These are phyloP conservation scores for Pleurotus djamor DNA, from an alignment of 768 basidiomycete genomes.

Conservation along the genomic window DNA sequence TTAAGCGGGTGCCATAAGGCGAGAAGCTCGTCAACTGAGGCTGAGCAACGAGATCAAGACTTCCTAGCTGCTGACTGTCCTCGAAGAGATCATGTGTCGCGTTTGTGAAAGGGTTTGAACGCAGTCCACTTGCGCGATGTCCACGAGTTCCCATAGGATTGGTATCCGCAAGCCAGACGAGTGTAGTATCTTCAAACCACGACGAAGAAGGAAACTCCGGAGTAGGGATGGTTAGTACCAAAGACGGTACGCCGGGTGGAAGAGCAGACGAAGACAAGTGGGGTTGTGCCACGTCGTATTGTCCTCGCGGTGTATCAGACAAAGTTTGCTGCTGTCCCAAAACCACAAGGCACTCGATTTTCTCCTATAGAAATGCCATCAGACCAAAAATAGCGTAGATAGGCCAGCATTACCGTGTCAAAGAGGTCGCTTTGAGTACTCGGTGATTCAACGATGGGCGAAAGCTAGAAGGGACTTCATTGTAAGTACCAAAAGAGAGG, in stretches of 20 bases:
- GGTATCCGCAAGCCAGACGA: neutral
- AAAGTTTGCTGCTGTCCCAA: neutral
- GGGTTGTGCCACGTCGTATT: neutral
- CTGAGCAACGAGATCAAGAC: neutral
- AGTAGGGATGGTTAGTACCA: conserved; percentile 2
- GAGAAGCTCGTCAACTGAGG: no score
- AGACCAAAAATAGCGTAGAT: neutral
- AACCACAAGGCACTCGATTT: neutral
- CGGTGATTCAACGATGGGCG: neutral
- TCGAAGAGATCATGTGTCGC: neutral
- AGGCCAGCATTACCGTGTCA: neutral
- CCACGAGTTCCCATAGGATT: neutral
- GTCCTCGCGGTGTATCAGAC: neutral
- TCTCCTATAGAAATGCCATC: neutral
- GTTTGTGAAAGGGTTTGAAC: neutral
- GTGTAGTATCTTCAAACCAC: neutral
- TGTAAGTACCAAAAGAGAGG: neutral
- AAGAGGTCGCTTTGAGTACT: neutral
- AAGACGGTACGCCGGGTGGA: neutral
- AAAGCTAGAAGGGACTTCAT: neutral
- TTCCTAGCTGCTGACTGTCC: neutral
- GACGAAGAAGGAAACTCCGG: neutral
- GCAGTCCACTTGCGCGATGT: neutral
- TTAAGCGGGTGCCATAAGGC: neutral
- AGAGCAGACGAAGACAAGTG: neutral